phyloP scores from a whole-genome alignment of 306 rosid genomes.

The Lagenaria siceraria region DNA sequence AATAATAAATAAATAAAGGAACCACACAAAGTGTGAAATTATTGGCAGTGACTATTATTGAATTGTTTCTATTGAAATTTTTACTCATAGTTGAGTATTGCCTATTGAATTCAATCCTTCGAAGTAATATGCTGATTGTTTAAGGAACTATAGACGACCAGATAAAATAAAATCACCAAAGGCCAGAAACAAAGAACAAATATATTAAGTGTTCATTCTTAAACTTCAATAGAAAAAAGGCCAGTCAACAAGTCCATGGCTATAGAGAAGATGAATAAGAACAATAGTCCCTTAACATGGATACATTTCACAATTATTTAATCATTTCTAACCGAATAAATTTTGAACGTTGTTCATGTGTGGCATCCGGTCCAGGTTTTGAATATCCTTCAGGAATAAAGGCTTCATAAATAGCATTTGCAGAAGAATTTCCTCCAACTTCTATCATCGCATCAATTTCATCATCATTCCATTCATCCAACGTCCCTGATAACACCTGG shows the following conservation, averaged over 20 bases:
- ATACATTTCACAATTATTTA: constrained; percentile 5
- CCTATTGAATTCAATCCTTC: background rate
- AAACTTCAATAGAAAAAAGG: background rate
- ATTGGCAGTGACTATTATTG: background rate
- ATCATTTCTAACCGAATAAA: constrained; percentile 67
- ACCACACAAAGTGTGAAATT: constrained; percentile 4
- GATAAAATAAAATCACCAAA: background rate
- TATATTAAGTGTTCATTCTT: background rate
- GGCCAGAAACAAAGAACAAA: background rate
- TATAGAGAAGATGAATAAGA: background rate
- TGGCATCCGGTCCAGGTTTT: constrained; percentile 73
- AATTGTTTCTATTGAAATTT: background rate
- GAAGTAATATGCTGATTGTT: background rate
- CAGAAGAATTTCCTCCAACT: constrained; percentile 92
- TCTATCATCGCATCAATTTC: constrained; percentile 88
- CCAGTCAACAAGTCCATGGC: background rate
- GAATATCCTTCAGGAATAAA: constrained; percentile 64
- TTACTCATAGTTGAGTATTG: background rate
- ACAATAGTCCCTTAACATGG: constrained; percentile 16
- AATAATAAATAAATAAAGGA: background rate
- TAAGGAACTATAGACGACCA: background rate
- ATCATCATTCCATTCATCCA: constrained; percentile 96
- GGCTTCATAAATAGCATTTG: constrained; percentile 91
- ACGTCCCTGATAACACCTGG: constrained; percentile 84
- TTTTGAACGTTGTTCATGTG: constrained; percentile 54